Percentiles rank a stretch among this genome's conserved stretches.
phyloP scores from a whole-genome alignment of 768 basidiomycete genomes.

The Daedaleopsis sinensis region DNA sequence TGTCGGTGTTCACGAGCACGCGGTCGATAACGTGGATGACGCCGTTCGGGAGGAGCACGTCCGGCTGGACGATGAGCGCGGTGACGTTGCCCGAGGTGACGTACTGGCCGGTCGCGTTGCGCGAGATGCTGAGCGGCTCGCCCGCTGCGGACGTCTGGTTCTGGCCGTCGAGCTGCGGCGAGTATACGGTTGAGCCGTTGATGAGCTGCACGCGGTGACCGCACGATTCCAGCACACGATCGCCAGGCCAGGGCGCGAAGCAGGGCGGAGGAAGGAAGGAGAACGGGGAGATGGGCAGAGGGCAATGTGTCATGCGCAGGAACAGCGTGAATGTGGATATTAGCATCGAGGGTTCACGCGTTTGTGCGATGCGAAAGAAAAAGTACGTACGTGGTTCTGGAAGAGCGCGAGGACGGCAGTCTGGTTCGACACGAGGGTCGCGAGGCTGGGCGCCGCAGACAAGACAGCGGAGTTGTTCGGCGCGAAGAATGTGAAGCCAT shows the following conservation, averaged over 20 bases:
- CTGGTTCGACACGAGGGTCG: constrained; percentile 44
- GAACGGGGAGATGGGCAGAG: not conserved
- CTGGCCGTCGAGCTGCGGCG: constrained; percentile 44
- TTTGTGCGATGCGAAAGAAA: no score
- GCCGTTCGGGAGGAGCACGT: constrained; percentile 67
- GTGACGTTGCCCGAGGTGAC: constrained; percentile 50
- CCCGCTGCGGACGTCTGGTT: constrained; percentile 60
- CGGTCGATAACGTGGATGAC: constrained; percentile 66
- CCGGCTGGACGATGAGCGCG: constrained; percentile 57
- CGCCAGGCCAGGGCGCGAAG: no score
- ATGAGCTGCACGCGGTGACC: constrained; percentile 46
- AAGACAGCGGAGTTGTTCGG: constrained; percentile 51
- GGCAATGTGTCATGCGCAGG: not conserved
- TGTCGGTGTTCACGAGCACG: constrained; percentile 51
- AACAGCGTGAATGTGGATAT: no score
- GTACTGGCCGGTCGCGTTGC: constrained; percentile 61
- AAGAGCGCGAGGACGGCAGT: constrained; percentile 50
- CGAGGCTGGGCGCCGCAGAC: constrained; percentile 25
- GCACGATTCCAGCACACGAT: no score
- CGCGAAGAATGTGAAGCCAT: constrained; percentile 69
- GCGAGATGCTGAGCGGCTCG: constrained; percentile 49
- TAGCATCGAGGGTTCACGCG: no score
- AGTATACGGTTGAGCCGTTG: constrained; percentile 71
- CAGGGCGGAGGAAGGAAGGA: not conserved
- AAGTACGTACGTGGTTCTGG: constrained; percentile 58